Conservation (phyloP, 352 stramenopile species). For the Phytophthora nicotianae region DNA sequence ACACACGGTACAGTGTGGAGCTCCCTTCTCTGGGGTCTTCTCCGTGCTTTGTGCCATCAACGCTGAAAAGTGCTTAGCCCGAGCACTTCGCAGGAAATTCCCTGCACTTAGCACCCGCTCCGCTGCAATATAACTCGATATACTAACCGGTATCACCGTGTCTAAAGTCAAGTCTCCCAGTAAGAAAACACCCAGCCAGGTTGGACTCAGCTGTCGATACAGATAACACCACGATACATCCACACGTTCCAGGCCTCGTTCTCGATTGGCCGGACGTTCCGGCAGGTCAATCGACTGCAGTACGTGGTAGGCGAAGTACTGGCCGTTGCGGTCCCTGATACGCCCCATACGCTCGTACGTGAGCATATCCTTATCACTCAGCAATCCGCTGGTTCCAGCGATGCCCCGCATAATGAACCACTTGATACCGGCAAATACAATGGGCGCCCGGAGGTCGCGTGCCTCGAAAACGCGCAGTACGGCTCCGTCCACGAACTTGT, state of each 20-base stretch:
- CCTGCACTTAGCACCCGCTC: conserved; percentile 50
- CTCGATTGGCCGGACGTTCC: conserved; percentile 51
- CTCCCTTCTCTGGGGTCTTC: conserved; percentile 18
- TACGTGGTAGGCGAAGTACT: conserved; percentile 65
- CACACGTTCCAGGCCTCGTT: conserved; percentile 37
- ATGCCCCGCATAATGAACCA: conserved; percentile 56
- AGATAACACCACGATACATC: conserved; percentile 61
- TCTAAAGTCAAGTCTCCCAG: conserved; percentile 48
- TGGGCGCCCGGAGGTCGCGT: conserved; percentile 41
- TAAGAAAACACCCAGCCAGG: conserved; percentile 65
- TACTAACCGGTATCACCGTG: conserved; percentile 22
- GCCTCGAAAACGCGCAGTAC: conserved; percentile 62
- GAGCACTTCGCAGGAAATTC: conserved; percentile 47
- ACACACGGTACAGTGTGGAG: conserved; percentile 51
- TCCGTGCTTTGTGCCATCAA: conserved; percentile 40
- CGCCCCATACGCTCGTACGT: conserved; percentile 67
- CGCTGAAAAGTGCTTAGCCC: conserved; percentile 55
- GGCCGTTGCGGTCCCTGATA: conserved; percentile 53
- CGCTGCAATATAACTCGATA: conserved; percentile 41
- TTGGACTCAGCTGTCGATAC: conserved; percentile 52
- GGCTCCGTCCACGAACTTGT: conserved; percentile 58
- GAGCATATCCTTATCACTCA: conserved; percentile 57
- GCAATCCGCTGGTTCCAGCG: conserved; percentile 36
- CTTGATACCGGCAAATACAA: conserved; percentile 69
- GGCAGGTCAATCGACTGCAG: conserved; percentile 60